Percentiles rank a stretch among this genome's conserved stretches.
Conservation (phyloP, 371 early-diverging fungal species). For the Funneliformis caledonium region DNA sequence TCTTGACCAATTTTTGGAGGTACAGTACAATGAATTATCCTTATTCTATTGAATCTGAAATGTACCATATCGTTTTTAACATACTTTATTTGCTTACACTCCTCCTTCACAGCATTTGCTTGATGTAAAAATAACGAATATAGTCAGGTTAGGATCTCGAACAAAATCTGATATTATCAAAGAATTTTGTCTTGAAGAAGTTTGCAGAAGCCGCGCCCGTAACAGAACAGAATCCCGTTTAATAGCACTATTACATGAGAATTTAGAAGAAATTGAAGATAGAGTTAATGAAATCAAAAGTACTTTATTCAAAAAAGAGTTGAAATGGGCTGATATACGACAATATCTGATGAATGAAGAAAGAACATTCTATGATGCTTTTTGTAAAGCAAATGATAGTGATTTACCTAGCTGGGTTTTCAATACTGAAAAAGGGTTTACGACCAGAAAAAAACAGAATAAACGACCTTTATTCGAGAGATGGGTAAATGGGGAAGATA, state of each 20-base stretch:
- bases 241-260: neutral
- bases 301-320: neutral
- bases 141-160: conserved; percentile 54
- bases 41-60: neutral
- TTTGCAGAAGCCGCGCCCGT: conserved; percentile 10
- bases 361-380: too few species aligned
- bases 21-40: neutral
- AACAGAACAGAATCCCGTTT: neutral
- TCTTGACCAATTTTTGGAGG: conserved; percentile 57
- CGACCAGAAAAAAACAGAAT: too few species aligned
- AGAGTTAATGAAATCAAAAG: neutral
- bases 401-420: too few species aligned
- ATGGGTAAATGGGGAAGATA: too few species aligned
- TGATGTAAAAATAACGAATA: neutral
- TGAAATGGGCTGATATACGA: neutral
- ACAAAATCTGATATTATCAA: conserved; percentile 40
- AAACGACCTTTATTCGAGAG: too few species aligned
- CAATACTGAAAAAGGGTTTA: too few species aligned
- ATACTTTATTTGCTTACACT: too few species aligned
- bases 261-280: neutral
- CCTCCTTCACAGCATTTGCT: neutral
- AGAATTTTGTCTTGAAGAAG: conserved; percentile 40
- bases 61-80: too few species aligned
- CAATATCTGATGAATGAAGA: too few species aligned
- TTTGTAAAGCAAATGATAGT: too few species aligned